A percentile compares a stretch with the other conserved stretches of the same genome.
Conservation (phyloP, 75 land plant species). For the Cryptomeria japonica region DNA sequence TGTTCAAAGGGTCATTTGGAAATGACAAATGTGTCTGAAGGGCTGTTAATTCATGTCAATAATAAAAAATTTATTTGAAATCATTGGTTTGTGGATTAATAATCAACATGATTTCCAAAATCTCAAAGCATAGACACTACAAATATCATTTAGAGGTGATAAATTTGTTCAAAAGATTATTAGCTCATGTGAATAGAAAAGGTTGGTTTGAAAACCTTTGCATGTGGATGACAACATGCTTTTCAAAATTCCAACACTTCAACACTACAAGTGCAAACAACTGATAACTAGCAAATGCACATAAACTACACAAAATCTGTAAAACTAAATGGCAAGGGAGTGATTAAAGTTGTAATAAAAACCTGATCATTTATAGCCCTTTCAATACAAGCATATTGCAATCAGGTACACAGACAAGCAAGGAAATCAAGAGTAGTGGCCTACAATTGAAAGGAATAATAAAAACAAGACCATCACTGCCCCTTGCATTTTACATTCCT, state of each 20-base stretch:
- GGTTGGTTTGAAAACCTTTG: too few species aligned
- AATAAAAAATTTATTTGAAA: not conserved
- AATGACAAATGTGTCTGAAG: not conserved
- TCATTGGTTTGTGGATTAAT: not conserved
- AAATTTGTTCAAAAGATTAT: too few species aligned
- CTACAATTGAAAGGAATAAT: too few species aligned
- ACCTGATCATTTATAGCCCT: too few species aligned
- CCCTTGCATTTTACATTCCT: not conserved
- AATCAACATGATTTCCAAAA: not conserved
- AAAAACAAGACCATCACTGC: not conserved
- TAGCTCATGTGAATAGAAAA: too few species aligned
- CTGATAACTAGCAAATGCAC: not conserved
- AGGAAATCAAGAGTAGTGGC: too few species aligned
- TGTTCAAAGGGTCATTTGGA: not conserved
- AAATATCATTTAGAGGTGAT: too few species aligned
- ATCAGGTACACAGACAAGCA: too few species aligned
- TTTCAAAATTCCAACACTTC: too few species aligned
- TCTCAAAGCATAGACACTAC: not conserved
- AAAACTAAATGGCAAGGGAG: not conserved
- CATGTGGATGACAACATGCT: too few species aligned
- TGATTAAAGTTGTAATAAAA: too few species aligned
- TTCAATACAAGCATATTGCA: too few species aligned
- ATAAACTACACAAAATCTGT: not conserved
- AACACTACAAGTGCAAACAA: not conserved
- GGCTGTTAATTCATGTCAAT: not conserved